These are phyloP conservation scores for Saitozyma podzolica DNA, from an alignment of 768 basidiomycete species.

Conservation along the genomic window DNA sequence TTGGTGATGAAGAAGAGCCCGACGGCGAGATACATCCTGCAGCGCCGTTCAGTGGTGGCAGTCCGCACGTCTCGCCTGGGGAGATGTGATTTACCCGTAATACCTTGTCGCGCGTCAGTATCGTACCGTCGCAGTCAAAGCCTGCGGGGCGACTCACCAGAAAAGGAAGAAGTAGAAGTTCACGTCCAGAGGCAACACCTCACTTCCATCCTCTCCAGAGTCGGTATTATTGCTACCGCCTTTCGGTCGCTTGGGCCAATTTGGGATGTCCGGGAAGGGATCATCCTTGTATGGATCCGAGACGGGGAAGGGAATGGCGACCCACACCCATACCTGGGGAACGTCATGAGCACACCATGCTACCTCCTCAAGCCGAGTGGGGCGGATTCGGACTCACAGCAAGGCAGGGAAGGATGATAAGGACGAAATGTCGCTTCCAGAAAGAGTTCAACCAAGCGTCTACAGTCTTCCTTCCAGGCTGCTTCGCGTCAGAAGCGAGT, in stretches of 20 bases:
- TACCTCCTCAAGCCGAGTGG: neutral
- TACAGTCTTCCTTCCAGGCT: constrained; percentile 52
- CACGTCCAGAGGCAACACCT: constrained; percentile 51
- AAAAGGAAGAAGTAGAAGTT: constrained; percentile 56
- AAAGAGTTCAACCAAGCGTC: constrained; percentile 52
- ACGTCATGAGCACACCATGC: neutral
- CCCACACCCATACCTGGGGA: constrained; percentile 55
- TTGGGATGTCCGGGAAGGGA: constrained; percentile 51
- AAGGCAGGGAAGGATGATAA: constrained; percentile 53
- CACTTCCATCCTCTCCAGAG: constrained; percentile 7
- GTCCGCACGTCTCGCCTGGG: constrained; percentile 6
- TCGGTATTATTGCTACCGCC: constrained; percentile 5
- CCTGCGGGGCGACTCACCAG: constrained; percentile 31
- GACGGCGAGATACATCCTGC: constrained; percentile 54
- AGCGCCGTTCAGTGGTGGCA: neutral
- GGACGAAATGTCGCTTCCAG: constrained; percentile 54
- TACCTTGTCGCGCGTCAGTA: constrained; percentile 11
- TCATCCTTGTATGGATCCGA: constrained; percentile 51
- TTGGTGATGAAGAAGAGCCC: constrained; percentile 56
- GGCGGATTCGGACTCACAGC: constrained; percentile 39
- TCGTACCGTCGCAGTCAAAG: neutral
- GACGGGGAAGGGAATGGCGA: constrained; percentile 54
- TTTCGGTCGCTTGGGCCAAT: constrained; percentile 24
- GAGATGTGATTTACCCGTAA: constrained; percentile 14
- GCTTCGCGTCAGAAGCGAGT: constrained; percentile 4